Evolutionary conservation across 1,284 basidiomycete genomes (phyloP).

Genomic region (Apiotrichum laibachii): DNA sequence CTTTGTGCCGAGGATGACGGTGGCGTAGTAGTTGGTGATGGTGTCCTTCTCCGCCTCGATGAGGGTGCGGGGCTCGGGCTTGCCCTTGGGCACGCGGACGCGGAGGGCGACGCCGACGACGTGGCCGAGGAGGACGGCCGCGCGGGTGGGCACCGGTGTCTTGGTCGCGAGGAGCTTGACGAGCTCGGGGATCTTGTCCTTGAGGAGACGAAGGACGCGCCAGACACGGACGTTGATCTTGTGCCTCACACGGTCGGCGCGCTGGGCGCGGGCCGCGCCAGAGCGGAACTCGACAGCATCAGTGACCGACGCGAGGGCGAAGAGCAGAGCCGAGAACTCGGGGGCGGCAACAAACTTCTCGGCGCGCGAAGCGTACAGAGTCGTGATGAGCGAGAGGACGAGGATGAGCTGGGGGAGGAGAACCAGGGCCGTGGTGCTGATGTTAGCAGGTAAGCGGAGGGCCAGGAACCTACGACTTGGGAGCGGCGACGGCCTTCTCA

Average conservation of each 20-base stretch:
- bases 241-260: slow-evolving; percentile 27
- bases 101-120: slow-evolving; percentile 43
- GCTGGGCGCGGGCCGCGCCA: not conserved
- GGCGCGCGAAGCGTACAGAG: slow-evolving; percentile 28
- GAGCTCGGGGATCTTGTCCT: slow-evolving; percentile 31
- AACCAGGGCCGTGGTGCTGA: slow-evolving; percentile 25
- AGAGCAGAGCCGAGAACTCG: slow-evolving; percentile 36
- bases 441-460: not conserved
- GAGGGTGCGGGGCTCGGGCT: slow-evolving; percentile 21
- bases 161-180: slow-evolving; percentile 36
- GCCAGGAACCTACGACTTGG: slow-evolving; percentile 16
- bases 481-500: slow-evolving; percentile 31
- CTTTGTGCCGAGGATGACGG: slow-evolving; percentile 44
- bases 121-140: slow-evolving; percentile 41
- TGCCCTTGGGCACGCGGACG: slow-evolving; percentile 25
- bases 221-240: slow-evolving; percentile 41
- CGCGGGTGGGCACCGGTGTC: slow-evolving; percentile 24
- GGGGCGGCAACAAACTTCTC: slow-evolving; percentile 27
- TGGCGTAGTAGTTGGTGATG: slow-evolving; percentile 39
- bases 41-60: slow-evolving; percentile 39
- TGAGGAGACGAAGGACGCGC: slow-evolving; percentile 36
- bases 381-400: slow-evolving; percentile 32
- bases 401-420: slow-evolving; percentile 41
- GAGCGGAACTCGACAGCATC: slow-evolving; percentile 36
- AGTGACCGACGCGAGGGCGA: slow-evolving; percentile 37